Base-by-base conservation (phyloP, 2,329 filamentous ascomycete species). In the Sporothrix variecibatus region DNA sequence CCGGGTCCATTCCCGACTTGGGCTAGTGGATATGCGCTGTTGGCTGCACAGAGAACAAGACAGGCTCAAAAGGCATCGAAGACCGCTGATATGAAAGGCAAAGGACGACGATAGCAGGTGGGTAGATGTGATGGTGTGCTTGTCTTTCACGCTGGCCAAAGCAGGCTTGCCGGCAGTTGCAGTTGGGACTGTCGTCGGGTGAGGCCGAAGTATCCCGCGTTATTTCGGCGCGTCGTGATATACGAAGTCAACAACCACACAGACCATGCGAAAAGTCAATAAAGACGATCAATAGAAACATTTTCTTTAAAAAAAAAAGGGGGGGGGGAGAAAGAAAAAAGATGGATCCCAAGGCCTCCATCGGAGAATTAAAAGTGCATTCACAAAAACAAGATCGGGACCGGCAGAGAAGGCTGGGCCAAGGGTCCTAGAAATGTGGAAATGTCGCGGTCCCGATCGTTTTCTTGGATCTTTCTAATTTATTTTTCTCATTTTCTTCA, bases 1-100 rank as follows among this genome's bases (percentile, higher is more conserved):
- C 62, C 62, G 62, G 38, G n/a, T 6, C 62, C 62, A 67, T 67
- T 38, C 58, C 62, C 38, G 62, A 67, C 62, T 67, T 23, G 40
- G 62, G 31, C 17, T 67, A 67, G 62, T 67, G 38, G 62, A 67
- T 67, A 38, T 11, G 34, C 6, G 62, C 38, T 46, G 62, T 46
- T 38, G 62, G 38, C 9, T 46, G n/a, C 62, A 65, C 46, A 40
- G 6, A 43, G 15, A 17, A 20, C 17, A 28, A 62, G n/a, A 62
- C 17, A 28, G 58, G 20, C 51, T 4, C 3, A 3, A 20, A 2
- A 62, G 58, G 31, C 20, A 34, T 1, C 28, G 5, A 43, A 20
- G 60, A 43, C 60, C 5, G n/a, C 11, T 3, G 43, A 12, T 9
- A 34, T 9, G 38, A 28, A 46, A 46, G 38, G 15, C 38, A 17